Evolutionary conservation across 495 filamentous ascomycete species (phyloP), one percentile per base, ranked within the genome.

Genomic region (Xeromyces bisporus): DNA sequence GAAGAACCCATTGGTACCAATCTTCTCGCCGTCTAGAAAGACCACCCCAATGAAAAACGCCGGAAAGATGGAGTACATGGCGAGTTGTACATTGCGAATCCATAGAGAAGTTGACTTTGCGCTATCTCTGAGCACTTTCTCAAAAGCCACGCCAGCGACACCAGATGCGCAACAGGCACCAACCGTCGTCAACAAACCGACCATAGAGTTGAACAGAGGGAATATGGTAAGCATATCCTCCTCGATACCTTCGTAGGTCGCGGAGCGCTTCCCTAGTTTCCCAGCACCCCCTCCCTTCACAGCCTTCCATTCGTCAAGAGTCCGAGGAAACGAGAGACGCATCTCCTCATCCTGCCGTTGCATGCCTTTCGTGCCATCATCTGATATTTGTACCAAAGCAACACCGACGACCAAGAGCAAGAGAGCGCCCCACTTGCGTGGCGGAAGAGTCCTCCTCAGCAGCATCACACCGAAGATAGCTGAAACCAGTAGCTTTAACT

Each of bases 1-100:
- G 44, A 96, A 94, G 51, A 96, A 82, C 3, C 89, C 86, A 42
- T 79, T 69, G 47, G 73, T 70, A 13, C 77, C 67, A 34, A 97
- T 85, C 32, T 77, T 71, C 33, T 73, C 70, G 7, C 89, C 89
- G 43, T 97, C 89, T 32, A 80, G 77, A 45, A 80, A 75, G 2
- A 92, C 54, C 3, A 97, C 77, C 0, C 85, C 87, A 35, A 92
- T 66, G 38, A 93, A 73, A 0, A 93, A 57, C 1, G 85, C 80
- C 0, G 84, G 77, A 41, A 93, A 81, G 3, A 94, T 57, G 3
- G 84, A 91, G 54, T 91, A 94, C 43, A 94, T 75, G 0, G 84
- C 80, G 15, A 96, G 64, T 51, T 97, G 89, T 31, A 93, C 77
- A 44, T 97, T 97, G 18, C 89, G 73, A 24, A 89, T 73, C 89